A percentile compares a stretch with the other conserved stretches of the same genome.
phyloP scores from a whole-genome alignment of 306 rosid genomes.

The Sophora flavescens region DNA sequence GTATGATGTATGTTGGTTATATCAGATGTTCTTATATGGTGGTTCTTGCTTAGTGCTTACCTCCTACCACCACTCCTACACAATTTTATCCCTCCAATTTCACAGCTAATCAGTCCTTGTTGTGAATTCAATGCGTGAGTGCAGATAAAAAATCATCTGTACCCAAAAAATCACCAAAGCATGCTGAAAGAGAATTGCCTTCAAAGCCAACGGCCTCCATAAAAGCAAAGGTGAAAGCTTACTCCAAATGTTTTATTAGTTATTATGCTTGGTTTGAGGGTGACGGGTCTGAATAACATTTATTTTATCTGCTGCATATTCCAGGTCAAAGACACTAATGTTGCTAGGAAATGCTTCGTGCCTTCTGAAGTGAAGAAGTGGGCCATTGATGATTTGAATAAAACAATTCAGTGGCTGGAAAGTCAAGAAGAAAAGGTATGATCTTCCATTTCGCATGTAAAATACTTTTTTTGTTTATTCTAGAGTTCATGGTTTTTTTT shows the following conservation, averaged over 20 bases:
- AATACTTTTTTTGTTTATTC: slow-evolving; percentile 18
- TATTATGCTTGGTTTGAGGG: slow-evolving; percentile 23
- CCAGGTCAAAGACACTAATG: slow-evolving; percentile 56
- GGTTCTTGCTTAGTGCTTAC: slow-evolving; percentile 10
- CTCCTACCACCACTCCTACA: slow-evolving; percentile 11
- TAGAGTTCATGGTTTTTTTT: slow-evolving; percentile 20
- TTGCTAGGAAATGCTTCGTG: slow-evolving; percentile 57
- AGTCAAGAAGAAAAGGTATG: slow-evolving; percentile 93
- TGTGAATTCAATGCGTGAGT: slow-evolving; percentile 40
- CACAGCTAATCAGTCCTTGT: slow-evolving; percentile 11
- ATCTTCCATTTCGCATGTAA: slow-evolving; percentile 29
- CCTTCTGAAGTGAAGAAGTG: slow-evolving; percentile 79
- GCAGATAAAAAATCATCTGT: slow-evolving; percentile 58
- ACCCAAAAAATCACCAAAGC: slow-evolving; percentile 55
- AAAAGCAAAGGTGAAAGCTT: slow-evolving; percentile 60
- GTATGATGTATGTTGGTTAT: neutral
- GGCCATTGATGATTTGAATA: slow-evolving; percentile 76
- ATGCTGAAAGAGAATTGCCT: slow-evolving; percentile 50
- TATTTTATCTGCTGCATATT: slow-evolving; percentile 37
- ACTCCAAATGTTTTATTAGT: slow-evolving; percentile 1
- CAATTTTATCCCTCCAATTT: slow-evolving; percentile 23
- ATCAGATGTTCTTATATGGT: neutral
- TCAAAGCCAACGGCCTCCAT: slow-evolving; percentile 52
- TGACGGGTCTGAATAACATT: slow-evolving; percentile 28
- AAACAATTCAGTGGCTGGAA: slow-evolving; percentile 86